phyloP scores from a whole-genome alignment of 1,139 yeast species.

The Eremothecium cymbalariae region DNA sequence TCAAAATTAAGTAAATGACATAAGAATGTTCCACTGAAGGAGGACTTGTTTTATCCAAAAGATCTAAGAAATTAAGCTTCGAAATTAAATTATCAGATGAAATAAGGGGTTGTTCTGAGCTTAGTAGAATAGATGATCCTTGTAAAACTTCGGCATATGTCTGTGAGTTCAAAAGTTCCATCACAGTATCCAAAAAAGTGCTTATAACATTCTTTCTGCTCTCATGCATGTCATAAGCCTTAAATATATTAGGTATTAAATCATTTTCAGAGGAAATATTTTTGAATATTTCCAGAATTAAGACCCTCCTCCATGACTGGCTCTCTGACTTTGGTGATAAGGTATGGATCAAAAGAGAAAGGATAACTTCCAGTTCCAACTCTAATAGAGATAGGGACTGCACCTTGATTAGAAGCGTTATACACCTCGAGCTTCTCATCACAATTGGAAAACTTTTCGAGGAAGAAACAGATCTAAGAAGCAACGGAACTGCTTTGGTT shows the following conservation, averaged over 20 bases:
- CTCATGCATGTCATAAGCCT: constrained; percentile 50
- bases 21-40: constrained; percentile 58
- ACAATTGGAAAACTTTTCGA: constrained; percentile 56
- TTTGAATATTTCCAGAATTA: constrained; percentile 65
- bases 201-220: constrained; percentile 55
- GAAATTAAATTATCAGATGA: constrained; percentile 35
- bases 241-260: constrained; percentile 46
- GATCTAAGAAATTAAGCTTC: constrained; percentile 57
- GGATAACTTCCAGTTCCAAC: constrained; percentile 72
- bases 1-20: constrained; percentile 49
- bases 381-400: constrained; percentile 51
- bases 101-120: constrained; percentile 27
- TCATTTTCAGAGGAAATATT: constrained; percentile 51
- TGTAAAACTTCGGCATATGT: constrained; percentile 36
- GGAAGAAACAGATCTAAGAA: constrained; percentile 59
- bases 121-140: constrained; percentile 27
- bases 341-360: constrained; percentile 65
- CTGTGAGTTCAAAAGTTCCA: constrained; percentile 27
- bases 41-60: constrained; percentile 69
- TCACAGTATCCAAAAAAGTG: constrained; percentile 48
- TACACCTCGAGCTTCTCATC: constrained; percentile 66
- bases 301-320: constrained; percentile 61
- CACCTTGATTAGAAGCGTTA: constrained; percentile 50
- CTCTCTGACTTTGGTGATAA: constrained; percentile 43
- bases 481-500: constrained; percentile 62